Evolutionary conservation across 1,284 basidiomycete genomes (phyloP), one percentile per base, ranked within the genome.

Genomic region (Chondrostereum purpureum): DNA sequence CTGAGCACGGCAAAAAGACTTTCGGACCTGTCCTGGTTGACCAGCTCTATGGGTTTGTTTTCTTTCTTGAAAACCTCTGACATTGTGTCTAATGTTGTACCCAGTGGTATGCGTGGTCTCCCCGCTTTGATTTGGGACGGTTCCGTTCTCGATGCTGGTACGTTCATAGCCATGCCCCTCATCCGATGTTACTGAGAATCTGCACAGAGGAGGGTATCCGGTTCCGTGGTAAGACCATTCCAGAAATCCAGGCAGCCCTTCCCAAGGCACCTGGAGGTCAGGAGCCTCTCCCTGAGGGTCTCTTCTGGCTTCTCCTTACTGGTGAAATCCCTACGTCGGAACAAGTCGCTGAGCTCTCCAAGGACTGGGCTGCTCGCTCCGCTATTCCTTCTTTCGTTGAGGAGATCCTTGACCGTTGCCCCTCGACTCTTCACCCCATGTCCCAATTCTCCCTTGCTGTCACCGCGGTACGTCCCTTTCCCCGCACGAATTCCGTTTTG

Each of bases 261-360:
- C 93, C 92, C 52, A 91, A 84, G 63, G 92, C 92, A 14, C 85
- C 88, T 35, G 91, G 89, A 53, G 92, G 92, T 49, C 73, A 78
- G 12, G 92, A 97, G 66, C 93, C 92, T 54, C 81, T 96, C 50
- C 93, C 93, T 20, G 93, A 97, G 65, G 87, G 78, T 61, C 85
- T 97, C 57, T 96, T 97, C 76, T 97, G 93, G 93, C 81, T 94
- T 50, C 78, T 97, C 53, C 67, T 96, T 54, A 97, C 93, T 37
- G 92, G 92, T 47, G 91, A 95, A 70, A 75, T 95, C 56, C 93
- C 93, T 34, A 92, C 89, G 42, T 74, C 78, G 52, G 91, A 90
- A 59, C 92, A 97, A 64, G 88, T 92, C 58, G 64, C 77, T 51
- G 80, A 81, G 47, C 80, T 97, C 53, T 91, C 88, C 50, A 82